These are phyloP conservation scores for Penicillium silybi DNA, from an alignment of 495 filamentous ascomycete species.

Conservation along the genomic window DNA sequence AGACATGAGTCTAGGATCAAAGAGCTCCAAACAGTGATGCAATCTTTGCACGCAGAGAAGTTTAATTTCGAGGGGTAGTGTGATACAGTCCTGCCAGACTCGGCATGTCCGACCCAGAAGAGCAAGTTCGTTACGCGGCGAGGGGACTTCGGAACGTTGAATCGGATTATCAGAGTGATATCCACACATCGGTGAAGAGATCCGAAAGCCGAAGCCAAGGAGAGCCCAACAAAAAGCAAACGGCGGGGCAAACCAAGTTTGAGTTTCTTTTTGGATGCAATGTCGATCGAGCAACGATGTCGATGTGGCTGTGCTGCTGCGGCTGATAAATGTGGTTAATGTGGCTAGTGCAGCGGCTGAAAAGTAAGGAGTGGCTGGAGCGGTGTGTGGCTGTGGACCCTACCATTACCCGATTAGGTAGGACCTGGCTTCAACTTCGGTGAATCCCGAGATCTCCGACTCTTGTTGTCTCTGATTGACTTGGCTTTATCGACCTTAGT, in stretches of 20 bases:
- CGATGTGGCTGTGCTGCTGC: constrained; percentile 17
- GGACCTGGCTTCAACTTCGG: background rate
- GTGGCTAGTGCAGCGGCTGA: constrained; percentile 19
- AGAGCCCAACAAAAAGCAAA: constrained; percentile 13
- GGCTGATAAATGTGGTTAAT: background rate
- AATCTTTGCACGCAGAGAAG: background rate
- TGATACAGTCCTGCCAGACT: background rate
- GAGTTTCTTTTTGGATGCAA: background rate
- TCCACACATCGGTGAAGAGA: background rate
- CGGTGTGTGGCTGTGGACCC: constrained; percentile 21
- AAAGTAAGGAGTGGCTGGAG: constrained; percentile 15
- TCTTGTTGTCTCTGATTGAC: background rate
- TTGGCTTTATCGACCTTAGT: background rate
- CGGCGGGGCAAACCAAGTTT: background rate
- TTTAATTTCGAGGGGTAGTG: background rate
- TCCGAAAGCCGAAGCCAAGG: background rate
- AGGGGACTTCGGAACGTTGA: background rate
- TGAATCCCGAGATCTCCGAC: background rate
- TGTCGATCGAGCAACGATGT: background rate
- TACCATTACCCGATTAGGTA: constrained; percentile 13
- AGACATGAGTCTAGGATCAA: background rate
- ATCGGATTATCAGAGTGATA: background rate
- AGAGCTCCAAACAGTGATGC: background rate
- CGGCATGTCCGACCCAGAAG: background rate
- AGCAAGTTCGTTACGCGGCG: background rate